Evolutionary conservation across 164 flowering plant species (phyloP).

Genomic region (Vitis cinerea): DNA sequence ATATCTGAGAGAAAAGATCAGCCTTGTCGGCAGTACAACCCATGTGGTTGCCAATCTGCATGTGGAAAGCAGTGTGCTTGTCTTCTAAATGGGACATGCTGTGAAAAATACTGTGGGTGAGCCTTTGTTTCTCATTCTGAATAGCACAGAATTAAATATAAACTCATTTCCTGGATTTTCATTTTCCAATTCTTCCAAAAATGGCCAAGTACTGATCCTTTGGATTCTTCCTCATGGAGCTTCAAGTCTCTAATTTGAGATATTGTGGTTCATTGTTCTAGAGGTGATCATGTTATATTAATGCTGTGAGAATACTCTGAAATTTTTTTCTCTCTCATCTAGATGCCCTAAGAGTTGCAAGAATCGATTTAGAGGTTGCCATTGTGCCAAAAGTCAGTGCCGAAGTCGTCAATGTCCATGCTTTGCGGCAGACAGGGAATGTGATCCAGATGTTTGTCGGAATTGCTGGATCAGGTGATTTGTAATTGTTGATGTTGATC

Average conservation of each 20-base stretch:
- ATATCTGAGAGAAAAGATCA: constrained; percentile 91
- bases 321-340: background rate
- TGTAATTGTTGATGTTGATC: background rate
- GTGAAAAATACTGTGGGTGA: constrained; percentile 99
- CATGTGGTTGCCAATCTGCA: constrained; percentile 87
- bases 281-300: no score
- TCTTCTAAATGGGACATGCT: constrained; percentile 86
- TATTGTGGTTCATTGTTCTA: background rate
- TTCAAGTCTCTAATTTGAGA: background rate
- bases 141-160: background rate
- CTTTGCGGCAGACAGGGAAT: constrained; percentile 98
- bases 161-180: background rate
- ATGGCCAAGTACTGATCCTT: background rate
- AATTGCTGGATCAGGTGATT: constrained; percentile 96
- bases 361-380: constrained; percentile 97
- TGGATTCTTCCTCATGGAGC: background rate
- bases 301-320: background rate
- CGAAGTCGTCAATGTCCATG: constrained; percentile 99
- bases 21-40: constrained; percentile 93
- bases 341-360: constrained; percentile 98
- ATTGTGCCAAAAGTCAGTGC: constrained; percentile 99
- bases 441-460: constrained; percentile 99
- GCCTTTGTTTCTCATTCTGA: constrained; percentile 19
- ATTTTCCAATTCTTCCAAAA: background rate
- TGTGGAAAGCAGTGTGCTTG: constrained; percentile 96